A percentile compares a stretch with the other conserved stretches of the same genome.
phyloP scores from a whole-genome alignment of 2,329 filamentous ascomycete species.

The Fusarium continuum region DNA sequence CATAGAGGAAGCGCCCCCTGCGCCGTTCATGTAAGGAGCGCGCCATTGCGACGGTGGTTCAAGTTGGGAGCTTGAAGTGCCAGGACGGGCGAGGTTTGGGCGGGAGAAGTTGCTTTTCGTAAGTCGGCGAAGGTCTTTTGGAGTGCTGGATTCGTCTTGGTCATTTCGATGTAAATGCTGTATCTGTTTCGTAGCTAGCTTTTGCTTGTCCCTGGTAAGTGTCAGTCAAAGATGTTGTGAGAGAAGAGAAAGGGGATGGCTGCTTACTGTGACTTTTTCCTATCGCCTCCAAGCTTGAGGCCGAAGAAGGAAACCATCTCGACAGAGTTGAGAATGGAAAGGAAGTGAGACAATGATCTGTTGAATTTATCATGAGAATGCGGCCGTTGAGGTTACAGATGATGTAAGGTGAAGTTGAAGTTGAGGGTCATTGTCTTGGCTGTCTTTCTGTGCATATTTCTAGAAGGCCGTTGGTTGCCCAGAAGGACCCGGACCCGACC shows the following conservation, averaged over 20 bases:
- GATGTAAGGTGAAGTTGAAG: constrained; percentile 20
- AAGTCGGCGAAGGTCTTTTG: constrained; percentile 47
- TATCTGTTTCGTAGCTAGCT: constrained; percentile 21
- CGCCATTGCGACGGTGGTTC: constrained; percentile 42
- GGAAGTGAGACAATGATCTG: constrained; percentile 2
- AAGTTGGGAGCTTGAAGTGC: constrained; percentile 51
- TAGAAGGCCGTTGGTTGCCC: constrained; percentile 33
- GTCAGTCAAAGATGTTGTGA: constrained; percentile 8
- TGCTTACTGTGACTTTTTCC: constrained; percentile 63
- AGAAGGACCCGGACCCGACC: too few relatives aligned
- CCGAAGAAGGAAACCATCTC: constrained; percentile 69
- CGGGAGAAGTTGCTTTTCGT: constrained; percentile 49
- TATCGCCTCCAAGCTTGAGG: constrained; percentile 64
- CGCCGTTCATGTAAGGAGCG: constrained; percentile 49
- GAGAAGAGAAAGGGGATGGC: constrained; percentile 1
- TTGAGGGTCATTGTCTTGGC: not conserved
- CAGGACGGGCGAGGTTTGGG: constrained; percentile 52
- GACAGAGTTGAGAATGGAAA: not conserved
- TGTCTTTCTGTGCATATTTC: constrained; percentile 27
- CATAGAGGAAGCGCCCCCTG: constrained; percentile 55
- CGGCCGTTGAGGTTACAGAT: not conserved
- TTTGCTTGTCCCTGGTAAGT: constrained; percentile 35
- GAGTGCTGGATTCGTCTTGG: not conserved
- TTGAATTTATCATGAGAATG: constrained; percentile 23
- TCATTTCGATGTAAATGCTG: constrained; percentile 21